Evolutionary conservation across 2,329 filamentous ascomycete species (phyloP).

Genomic region (Aspergillus pseudonomiae): DNA sequence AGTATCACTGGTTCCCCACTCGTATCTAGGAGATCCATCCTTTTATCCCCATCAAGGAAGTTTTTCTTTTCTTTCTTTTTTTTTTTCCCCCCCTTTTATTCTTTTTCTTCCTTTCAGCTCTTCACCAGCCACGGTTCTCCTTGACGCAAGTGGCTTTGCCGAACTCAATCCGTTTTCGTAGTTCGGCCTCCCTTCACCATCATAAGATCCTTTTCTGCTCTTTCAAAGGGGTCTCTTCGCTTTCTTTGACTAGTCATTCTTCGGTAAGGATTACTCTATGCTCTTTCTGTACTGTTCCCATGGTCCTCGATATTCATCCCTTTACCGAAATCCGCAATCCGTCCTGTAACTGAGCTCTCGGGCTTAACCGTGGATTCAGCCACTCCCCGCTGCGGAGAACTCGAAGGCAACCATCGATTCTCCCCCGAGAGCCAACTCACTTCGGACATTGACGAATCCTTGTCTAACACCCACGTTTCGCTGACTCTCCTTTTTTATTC

Average conservation of each 20-base stretch:
- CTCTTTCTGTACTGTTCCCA: background rate
- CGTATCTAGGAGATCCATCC: conserved; percentile 1
- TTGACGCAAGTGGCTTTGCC: conserved; percentile 33
- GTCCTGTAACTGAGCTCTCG: background rate
- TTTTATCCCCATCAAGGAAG: background rate
- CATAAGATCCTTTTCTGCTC: background rate
- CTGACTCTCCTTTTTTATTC: background rate
- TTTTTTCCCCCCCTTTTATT: background rate
- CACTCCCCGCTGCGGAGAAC: conserved; percentile 13
- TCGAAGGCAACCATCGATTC: conserved; percentile 14
- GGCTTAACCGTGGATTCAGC: conserved; percentile 1
- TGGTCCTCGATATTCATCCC: background rate
- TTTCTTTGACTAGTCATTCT: background rate
- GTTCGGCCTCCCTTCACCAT: conserved; percentile 8
- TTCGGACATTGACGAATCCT: conserved; percentile 4
- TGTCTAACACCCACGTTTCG: conserved; percentile 5
- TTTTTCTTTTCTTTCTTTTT: background rate
- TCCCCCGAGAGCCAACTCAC: conserved; percentile 10
- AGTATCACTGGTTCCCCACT: background rate
- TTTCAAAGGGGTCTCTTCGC: background rate
- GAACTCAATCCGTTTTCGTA: conserved; percentile 6
- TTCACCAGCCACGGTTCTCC: conserved; percentile 23
- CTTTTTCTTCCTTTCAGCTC: background rate
- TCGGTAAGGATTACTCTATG: background rate
- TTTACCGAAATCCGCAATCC: background rate